Percentiles rank a stretch among this genome's conserved stretches.
These are phyloP conservation scores for Solanum peruvianum DNA, from an alignment of 257 asterid species.

Conservation along the genomic window DNA sequence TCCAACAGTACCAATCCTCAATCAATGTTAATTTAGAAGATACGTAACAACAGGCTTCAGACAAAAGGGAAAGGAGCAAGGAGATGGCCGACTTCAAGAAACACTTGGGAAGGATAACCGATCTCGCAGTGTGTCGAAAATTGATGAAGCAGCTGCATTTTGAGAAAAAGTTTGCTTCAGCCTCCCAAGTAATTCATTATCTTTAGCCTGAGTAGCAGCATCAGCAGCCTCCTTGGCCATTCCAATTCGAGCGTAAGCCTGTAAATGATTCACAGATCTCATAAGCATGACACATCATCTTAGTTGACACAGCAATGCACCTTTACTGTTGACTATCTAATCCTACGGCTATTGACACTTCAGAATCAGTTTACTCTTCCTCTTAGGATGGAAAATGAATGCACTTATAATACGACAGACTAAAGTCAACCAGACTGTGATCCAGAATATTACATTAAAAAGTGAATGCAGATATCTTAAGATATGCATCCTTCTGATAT, in stretches of 20 bases:
- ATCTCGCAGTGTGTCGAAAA: conserved; percentile 72
- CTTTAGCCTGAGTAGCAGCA: conserved; percentile 87
- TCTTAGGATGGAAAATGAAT: neutral
- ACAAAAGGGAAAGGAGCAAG: neutral
- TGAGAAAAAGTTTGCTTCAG: conserved; percentile 55
- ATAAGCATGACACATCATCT: neutral
- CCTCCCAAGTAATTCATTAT: conserved; percentile 76
- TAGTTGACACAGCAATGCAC: neutral
- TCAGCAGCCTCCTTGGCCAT: conserved; percentile 98
- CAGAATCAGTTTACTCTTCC: neutral
- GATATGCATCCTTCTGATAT: neutral
- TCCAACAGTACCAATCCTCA: neutral
- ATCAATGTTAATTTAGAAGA: neutral
- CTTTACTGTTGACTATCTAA: neutral
- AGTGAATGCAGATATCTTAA: neutral
- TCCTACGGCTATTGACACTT: neutral
- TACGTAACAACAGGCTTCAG: neutral
- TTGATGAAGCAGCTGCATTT: conserved; percentile 65
- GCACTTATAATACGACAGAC: neutral
- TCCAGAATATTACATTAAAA: neutral
- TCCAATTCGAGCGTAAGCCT: conserved; percentile 92
- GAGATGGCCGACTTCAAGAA: conserved; percentile 21
- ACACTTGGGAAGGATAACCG: conserved; percentile 69
- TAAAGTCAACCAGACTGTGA: neutral
- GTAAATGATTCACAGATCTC: conserved; percentile 2